Conservation (phyloP, 1,284 basidiomycete species). For the Trametes versicolor region DNA sequence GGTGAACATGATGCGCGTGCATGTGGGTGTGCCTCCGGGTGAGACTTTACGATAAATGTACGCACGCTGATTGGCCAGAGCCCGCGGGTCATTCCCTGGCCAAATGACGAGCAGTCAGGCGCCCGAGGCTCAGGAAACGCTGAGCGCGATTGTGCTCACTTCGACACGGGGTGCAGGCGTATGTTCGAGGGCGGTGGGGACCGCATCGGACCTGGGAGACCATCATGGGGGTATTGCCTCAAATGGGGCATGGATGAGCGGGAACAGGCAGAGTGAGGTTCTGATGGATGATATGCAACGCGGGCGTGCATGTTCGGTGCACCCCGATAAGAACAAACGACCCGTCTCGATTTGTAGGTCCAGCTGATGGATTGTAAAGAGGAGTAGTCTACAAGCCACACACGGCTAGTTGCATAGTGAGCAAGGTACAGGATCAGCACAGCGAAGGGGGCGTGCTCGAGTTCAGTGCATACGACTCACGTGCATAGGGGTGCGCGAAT, state of each 20-base stretch:
- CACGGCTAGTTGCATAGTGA: too few species aligned
- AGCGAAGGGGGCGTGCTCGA: too few species aligned
- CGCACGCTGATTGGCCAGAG: neutral
- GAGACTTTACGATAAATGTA: slow-evolving; percentile 4
- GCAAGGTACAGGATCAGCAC: too few species aligned
- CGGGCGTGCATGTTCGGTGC: too few species aligned
- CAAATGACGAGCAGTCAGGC: slow-evolving; percentile 4
- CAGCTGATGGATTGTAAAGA: too few species aligned
- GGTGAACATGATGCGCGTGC: slow-evolving; percentile 1
- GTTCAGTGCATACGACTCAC: too few species aligned
- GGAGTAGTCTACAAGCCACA: too few species aligned
- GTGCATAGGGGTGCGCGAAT: too few species aligned
- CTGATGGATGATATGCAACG: too few species aligned
- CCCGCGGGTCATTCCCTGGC: neutral
- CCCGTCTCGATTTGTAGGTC: too few species aligned
- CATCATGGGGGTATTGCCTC: neutral
- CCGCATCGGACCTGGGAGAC: neutral
- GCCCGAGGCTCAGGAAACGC: neutral
- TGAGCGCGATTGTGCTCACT: neutral
- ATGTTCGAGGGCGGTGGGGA: neutral
- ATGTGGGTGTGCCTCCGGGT: neutral
- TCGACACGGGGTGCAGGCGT: neutral
- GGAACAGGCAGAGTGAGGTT: too few species aligned
- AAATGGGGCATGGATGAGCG: neutral
- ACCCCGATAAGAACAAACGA: too few species aligned